Percentiles rank a stretch among this genome's conserved stretches.
Evolutionary conservation across 2,329 filamentous ascomycete species (phyloP).

Genomic region (Colletotrichum falcatum): DNA sequence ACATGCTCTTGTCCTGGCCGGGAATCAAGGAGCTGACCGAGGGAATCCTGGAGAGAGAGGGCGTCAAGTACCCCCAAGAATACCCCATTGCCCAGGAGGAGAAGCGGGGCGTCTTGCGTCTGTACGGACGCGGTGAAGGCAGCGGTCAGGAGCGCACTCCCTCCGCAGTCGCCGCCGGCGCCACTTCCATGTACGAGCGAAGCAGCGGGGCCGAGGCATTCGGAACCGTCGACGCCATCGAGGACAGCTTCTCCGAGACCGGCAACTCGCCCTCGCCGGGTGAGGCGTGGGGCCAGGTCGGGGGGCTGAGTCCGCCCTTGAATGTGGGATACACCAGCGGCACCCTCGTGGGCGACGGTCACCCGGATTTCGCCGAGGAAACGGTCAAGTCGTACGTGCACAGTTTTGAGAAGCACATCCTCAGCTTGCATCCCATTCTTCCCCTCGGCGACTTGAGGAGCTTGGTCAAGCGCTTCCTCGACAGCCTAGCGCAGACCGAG

Average conservation of each 20-base stretch:
- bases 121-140: slow-evolving; percentile 85
- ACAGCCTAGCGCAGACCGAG: slow-evolving; percentile 54
- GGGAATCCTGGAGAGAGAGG: slow-evolving; percentile 59
- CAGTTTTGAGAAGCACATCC: slow-evolving; percentile 70
- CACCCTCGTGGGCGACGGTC: slow-evolving; percentile 59
- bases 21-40: slow-evolving; percentile 74
- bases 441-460: slow-evolving; percentile 64
- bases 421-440: slow-evolving; percentile 75
- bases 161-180: not conserved
- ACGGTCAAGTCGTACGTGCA: slow-evolving; percentile 66
- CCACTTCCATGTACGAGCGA: slow-evolving; percentile 44
- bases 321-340: slow-evolving; percentile 51
- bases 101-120: slow-evolving; percentile 76
- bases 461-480: slow-evolving; percentile 66
- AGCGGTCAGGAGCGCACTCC: slow-evolving; percentile 62
- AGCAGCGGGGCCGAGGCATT: slow-evolving; percentile 47
- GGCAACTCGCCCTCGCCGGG: slow-evolving; percentile 66
- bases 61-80: slow-evolving; percentile 69
- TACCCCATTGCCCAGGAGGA: slow-evolving; percentile 85
- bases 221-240: slow-evolving; percentile 55
- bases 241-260: slow-evolving; percentile 62
- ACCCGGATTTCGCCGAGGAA: slow-evolving; percentile 64
- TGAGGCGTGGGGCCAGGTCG: slow-evolving; percentile 70
- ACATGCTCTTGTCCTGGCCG: slow-evolving; percentile 80
- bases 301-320: slow-evolving; percentile 59